phyloP scores from a whole-genome alignment of 129 eudicot species.

The Flaveria bidentis region DNA sequence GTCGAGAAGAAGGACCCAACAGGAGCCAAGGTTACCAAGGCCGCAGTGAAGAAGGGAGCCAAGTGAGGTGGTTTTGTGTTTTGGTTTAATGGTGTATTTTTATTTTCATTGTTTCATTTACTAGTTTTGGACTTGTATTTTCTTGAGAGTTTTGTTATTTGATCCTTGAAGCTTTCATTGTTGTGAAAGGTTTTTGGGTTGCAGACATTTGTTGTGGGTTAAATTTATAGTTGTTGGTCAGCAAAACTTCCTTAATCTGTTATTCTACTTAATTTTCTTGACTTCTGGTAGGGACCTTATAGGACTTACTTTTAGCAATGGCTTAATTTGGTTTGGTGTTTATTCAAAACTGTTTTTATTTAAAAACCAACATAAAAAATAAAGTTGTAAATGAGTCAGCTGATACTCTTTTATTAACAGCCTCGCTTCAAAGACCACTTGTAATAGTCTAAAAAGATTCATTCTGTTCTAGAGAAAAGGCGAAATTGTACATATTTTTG shows the following conservation, averaged over 20 bases:
- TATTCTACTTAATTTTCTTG: no score
- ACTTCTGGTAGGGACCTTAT: not conserved
- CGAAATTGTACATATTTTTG: no score
- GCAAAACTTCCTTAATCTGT: not conserved
- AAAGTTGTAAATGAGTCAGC: no score
- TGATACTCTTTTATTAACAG: no score
- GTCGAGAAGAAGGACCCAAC: conserved; percentile 57
- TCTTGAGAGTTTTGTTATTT: conserved; percentile 33
- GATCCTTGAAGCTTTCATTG: conserved; percentile 10
- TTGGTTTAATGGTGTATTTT: conserved; percentile 18
- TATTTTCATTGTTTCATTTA: conserved; percentile 5
- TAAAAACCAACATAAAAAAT: no score
- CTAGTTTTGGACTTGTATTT: conserved; percentile 35
- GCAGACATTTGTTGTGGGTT: conserved; percentile 37
- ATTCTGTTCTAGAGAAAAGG: no score
- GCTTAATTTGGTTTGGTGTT: no score
- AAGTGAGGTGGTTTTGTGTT: conserved; percentile 39
- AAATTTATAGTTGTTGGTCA: conserved; percentile 26
- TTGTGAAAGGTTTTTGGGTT: conserved; percentile 13
- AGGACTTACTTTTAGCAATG: no score
- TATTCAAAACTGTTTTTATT: no score
- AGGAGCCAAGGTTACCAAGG: conserved; percentile 55
- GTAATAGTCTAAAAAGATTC: no score
- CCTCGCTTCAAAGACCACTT: no score
- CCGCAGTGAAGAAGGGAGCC: conserved; percentile 48